phyloP scores from a whole-genome alignment of 1,284 basidiomycete species.

The Ganoderma lucidum region DNA sequence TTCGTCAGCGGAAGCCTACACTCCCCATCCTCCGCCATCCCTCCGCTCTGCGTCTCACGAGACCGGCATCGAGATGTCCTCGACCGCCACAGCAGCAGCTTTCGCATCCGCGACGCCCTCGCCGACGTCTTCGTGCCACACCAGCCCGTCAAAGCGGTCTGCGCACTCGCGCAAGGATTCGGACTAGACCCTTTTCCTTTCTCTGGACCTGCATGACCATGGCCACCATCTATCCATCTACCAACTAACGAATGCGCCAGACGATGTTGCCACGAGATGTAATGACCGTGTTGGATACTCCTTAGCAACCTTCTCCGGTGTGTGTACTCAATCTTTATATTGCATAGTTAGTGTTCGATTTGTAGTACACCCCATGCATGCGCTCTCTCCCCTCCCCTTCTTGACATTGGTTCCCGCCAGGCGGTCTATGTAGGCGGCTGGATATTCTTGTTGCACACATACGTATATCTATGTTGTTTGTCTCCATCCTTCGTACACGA shows the following conservation, averaged over 20 bases:
- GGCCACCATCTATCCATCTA: conserved; percentile 2
- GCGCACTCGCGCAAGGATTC: conserved; percentile 24
- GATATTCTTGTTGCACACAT: conserved; percentile 5
- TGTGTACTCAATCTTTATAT: neutral
- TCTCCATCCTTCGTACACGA: conserved; percentile 9
- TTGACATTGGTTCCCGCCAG: conserved; percentile 3
- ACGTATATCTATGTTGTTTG: conserved; percentile 7
- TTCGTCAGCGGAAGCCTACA: conserved; percentile 10
- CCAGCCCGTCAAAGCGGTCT: conserved; percentile 32
- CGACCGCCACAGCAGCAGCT: conserved; percentile 29
- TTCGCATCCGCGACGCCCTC: conserved; percentile 33
- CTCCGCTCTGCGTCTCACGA: conserved; percentile 19
- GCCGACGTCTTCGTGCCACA: conserved; percentile 21
- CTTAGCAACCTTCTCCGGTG: neutral
- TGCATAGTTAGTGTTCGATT: conserved; percentile 2
- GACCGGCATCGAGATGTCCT: conserved; percentile 27
- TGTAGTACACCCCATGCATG: conserved; percentile 7
- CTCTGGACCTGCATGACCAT: neutral
- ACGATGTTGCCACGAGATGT: conserved; percentile 9
- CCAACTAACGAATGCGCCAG: conserved; percentile 5
- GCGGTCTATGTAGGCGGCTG: neutral
- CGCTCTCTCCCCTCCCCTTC: neutral
- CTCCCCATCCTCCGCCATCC: conserved; percentile 15
- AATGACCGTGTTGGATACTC: conserved; percentile 14
- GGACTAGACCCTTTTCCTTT: neutral